These are phyloP conservation scores for Salix purpurea DNA, from an alignment of 345 rosid species.

Conservation along the genomic window DNA sequence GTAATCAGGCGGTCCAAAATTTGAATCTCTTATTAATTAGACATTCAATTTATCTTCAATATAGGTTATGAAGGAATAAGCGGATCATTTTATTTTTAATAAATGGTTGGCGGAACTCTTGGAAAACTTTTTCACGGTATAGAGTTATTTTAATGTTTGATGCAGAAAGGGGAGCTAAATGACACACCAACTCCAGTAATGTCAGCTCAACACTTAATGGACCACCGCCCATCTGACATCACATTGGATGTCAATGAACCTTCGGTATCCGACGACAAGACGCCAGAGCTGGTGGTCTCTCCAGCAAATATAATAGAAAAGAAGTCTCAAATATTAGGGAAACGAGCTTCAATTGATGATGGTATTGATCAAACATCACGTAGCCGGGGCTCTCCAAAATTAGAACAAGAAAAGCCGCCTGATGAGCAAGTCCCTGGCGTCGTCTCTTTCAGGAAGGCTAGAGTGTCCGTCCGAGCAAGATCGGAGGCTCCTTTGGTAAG, in stretches of 20 bases:
- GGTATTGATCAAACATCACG: constrained; percentile 38
- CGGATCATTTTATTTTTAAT: not conserved
- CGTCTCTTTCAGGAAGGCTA: constrained; percentile 49
- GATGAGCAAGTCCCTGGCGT: constrained; percentile 43
- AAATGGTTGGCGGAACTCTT: not conserved
- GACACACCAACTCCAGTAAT: constrained; percentile 24
- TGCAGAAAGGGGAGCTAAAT: constrained; percentile 28
- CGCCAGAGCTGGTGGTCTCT: constrained; percentile 26
- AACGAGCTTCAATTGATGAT: constrained; percentile 25
- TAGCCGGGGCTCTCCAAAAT: constrained; percentile 43
- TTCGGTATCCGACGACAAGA: constrained; percentile 29
- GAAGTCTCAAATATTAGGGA: constrained; percentile 24
- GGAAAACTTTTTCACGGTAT: not conserved
- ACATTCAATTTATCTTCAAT: not conserved
- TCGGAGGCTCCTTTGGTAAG: constrained; percentile 53
- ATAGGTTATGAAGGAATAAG: not conserved
- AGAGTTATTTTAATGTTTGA: not conserved
- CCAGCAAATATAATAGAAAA: constrained; percentile 31
- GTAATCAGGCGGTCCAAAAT: not conserved
- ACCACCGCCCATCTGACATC: constrained; percentile 30
- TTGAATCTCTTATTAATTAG: not conserved
- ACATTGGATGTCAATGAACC: constrained; percentile 33
- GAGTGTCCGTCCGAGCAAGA: constrained; percentile 53
- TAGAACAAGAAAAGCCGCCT: constrained; percentile 33
- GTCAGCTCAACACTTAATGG: constrained; percentile 36